Conservation (phyloP, 2,329 filamentous ascomycete genomes). For the Parascedosporium putredinis region DNA sequence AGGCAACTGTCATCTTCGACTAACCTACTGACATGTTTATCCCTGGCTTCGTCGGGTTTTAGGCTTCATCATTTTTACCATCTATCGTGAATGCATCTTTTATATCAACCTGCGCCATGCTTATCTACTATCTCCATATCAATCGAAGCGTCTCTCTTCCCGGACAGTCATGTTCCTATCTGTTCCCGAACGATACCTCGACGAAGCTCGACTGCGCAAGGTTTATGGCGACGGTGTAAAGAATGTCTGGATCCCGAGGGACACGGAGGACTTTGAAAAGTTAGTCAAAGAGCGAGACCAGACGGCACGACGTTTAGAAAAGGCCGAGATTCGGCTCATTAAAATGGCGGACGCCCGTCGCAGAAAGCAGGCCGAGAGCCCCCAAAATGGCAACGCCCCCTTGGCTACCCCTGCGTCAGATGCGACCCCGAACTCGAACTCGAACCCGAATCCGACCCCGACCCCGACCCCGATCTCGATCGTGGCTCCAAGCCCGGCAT, state of each 20-base stretch:
- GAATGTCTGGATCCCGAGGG: conserved; percentile 73
- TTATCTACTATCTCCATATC: conserved; percentile 76
- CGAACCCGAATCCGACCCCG: too few relatives aligned
- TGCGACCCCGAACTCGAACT: too few relatives aligned
- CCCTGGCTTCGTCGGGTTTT: too few relatives aligned
- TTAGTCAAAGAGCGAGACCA: conserved; percentile 68
- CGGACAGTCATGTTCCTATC: conserved; percentile 88
- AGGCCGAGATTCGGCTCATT: conserved; percentile 72
- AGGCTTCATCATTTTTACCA: conserved; percentile 76
- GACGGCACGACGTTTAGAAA: conserved; percentile 68
- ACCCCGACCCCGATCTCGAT: too few relatives aligned
- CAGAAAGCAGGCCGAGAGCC: conserved; percentile 31
- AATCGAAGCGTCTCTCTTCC: conserved; percentile 76
- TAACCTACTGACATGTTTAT: neutral
- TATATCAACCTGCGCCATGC: conserved; percentile 92
- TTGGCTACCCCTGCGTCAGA: conserved; percentile 11
- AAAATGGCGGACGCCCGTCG: conserved; percentile 57
- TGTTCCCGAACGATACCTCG: conserved; percentile 67
- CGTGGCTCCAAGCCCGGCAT: too few relatives aligned
- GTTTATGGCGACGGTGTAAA: conserved; percentile 73
- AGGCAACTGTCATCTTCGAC: too few relatives aligned
- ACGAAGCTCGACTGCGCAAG: conserved; percentile 59
- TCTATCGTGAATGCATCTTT: conserved; percentile 84
- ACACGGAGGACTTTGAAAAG: conserved; percentile 64
- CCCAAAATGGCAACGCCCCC: neutral